A percentile compares a stretch with the other conserved stretches of the same genome.
Conservation (phyloP, 805 yeast genomes). For the Kuraishia capsulata region DNA sequence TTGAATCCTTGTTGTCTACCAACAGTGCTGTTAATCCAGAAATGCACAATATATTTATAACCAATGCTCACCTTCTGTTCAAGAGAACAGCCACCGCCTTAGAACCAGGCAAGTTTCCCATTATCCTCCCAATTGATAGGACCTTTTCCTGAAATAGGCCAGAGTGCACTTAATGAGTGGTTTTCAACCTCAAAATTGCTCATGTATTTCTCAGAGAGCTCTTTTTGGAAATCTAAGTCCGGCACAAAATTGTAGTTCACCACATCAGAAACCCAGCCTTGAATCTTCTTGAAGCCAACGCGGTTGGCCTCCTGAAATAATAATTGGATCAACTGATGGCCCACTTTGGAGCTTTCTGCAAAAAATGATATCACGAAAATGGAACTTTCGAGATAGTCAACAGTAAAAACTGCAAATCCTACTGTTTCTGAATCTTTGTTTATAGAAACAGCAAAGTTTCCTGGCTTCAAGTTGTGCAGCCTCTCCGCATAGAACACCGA, state of each 20-base stretch:
- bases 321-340: conserved; percentile 8
- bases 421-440: conserved; percentile 12
- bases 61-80: too few relatives aligned
- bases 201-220: not conserved
- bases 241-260: conserved; percentile 7
- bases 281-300: conserved; percentile 8
- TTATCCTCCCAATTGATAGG: conserved; percentile 16
- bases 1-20: too few relatives aligned
- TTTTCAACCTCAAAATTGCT: conserved; percentile 7
- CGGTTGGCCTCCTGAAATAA: conserved; percentile 6
- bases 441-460: conserved; percentile 3
- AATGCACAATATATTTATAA: too few relatives aligned
- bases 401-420: conserved; percentile 35
- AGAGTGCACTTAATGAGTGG: conserved; percentile 13
- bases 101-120: conserved; percentile 20
- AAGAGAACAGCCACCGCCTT: too few relatives aligned
- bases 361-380: conserved; percentile 11
- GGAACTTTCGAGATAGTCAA: conserved; percentile 15
- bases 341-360: conserved; percentile 6
- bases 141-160: too few relatives aligned
- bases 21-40: too few relatives aligned
- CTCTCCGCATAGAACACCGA: not conserved
- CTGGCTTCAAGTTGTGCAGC: conserved; percentile 6
- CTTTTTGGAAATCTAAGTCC: conserved; percentile 3
- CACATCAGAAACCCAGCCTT: conserved; percentile 17